Percentiles rank a stretch among this genome's conserved stretches.
phyloP scores from a whole-genome alignment of 768 basidiomycete species.

The Boletus eberwhitei region DNA sequence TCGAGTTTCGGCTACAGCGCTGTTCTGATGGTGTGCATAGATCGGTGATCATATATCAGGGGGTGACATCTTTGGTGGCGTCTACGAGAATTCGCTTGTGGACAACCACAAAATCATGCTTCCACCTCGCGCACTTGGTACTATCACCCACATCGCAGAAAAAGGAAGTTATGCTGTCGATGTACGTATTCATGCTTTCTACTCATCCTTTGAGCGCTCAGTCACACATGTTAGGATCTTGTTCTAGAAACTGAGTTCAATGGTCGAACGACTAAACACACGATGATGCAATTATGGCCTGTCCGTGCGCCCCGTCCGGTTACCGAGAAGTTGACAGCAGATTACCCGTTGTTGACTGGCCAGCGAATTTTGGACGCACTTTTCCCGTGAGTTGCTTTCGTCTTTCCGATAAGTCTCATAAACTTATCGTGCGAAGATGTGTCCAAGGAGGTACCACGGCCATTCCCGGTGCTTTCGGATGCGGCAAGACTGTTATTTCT shows the following conservation, averaged over 20 bases:
- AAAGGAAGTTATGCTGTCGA: constrained; percentile 91
- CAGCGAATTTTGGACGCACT: constrained; percentile 96
- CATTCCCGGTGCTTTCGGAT: constrained; percentile 98
- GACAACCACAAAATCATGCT: constrained; percentile 98
- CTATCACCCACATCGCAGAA: constrained; percentile 89
- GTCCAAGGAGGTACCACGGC: constrained; percentile 96
- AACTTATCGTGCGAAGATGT: constrained; percentile 49
- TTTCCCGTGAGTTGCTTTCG: constrained; percentile 69
- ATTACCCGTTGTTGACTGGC: constrained; percentile 89
- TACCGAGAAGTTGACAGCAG: constrained; percentile 91
- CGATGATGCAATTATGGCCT: constrained; percentile 98
- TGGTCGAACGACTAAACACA: constrained; percentile 88
- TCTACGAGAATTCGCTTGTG: constrained; percentile 96
- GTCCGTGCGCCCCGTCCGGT: constrained; percentile 96
- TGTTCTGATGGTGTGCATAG: constrained; percentile 36
- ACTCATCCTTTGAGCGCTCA: background rate
- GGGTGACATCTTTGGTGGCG: constrained; percentile 92
- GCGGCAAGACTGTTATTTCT: constrained; percentile 98
- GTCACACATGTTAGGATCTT: constrained; percentile 59
- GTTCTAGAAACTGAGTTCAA: constrained; percentile 98
- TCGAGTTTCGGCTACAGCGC: background rate
- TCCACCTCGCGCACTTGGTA: constrained; percentile 89
- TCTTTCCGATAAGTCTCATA: background rate
- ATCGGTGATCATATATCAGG: constrained; percentile 97
- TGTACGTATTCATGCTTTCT: constrained; percentile 43